These are phyloP conservation scores for Hanseniaspora thailandica DNA, from an alignment of 805 yeast genomes.

Conservation along the genomic window DNA sequence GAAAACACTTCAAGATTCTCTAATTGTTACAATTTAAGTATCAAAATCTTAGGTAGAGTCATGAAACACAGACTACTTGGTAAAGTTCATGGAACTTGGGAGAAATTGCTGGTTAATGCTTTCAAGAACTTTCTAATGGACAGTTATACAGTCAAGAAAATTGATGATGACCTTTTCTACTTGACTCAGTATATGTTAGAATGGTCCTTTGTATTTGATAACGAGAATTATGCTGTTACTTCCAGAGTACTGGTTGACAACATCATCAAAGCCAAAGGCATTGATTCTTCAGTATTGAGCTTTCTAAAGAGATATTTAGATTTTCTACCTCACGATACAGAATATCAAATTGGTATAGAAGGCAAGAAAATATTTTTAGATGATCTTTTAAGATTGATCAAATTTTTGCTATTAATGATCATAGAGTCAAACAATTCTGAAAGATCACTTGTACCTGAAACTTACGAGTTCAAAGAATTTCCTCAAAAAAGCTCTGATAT, in stretches of 20 bases:
- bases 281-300: not conserved
- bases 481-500: not conserved
- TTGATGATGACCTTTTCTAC: not conserved
- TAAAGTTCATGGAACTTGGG: conserved; percentile 14
- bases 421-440: not conserved
- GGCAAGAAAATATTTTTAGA: not conserved
- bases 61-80: not conserved
- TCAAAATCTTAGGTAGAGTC: not conserved
- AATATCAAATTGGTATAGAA: not conserved
- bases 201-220: not conserved
- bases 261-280: not conserved
- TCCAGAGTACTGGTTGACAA: conserved; percentile 1
- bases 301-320: not conserved
- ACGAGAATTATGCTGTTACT: not conserved
- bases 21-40: not conserved
- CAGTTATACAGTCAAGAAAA: not conserved
- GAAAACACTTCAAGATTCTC: not conserved
- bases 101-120: not conserved
- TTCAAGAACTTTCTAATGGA: not conserved
- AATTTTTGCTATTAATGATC: not conserved
- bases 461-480: not conserved
- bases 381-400: conserved; percentile 7
- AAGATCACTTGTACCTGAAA: not conserved
- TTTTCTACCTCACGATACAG: conserved; percentile 3
- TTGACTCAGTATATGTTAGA: not conserved